Evolutionary conservation across 805 yeast species (phyloP).

Genomic region (Ogataea trehaloabstinens): DNA sequence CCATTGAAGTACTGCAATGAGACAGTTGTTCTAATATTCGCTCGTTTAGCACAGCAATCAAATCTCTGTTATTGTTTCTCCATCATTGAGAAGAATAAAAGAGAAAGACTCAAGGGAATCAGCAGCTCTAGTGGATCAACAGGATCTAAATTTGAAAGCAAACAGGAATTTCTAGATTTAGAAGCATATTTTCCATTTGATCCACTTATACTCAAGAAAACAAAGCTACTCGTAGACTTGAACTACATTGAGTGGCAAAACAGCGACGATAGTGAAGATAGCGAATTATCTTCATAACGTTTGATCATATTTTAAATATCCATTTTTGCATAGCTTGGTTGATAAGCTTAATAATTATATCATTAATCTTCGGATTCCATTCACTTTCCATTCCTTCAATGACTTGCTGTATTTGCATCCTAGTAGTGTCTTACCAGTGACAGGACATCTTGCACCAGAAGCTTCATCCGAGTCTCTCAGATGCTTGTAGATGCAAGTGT

Average conservation of each 20-base stretch:
- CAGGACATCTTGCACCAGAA: slow-evolving; percentile 77
- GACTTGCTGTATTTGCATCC: slow-evolving; percentile 67
- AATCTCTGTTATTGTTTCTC: slow-evolving; percentile 92
- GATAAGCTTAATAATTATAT: slow-evolving; percentile 34
- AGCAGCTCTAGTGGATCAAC: slow-evolving; percentile 17
- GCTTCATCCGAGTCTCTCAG: slow-evolving; percentile 46
- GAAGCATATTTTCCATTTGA: slow-evolving; percentile 98
- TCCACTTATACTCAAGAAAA: slow-evolving; percentile 71
- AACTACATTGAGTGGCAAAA: slow-evolving; percentile 83
- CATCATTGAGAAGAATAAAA: slow-evolving; percentile 84
- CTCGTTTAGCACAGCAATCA: slow-evolving; percentile 84
- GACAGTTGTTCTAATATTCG: slow-evolving; percentile 90
- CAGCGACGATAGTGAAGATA: slow-evolving; percentile 49
- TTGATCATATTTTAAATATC: not conserved
- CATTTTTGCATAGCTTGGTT: not conserved
- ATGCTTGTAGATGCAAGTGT: slow-evolving; percentile 74
- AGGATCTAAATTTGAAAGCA: slow-evolving; percentile 34
- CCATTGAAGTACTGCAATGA: slow-evolving; percentile 92
- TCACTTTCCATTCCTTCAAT: slow-evolving; percentile 64
- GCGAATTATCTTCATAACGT: slow-evolving; percentile 13
- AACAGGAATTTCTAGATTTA: slow-evolving; percentile 81
- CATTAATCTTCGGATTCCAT: slow-evolving; percentile 73
- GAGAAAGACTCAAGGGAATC: slow-evolving; percentile 56
- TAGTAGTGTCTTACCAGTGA: slow-evolving; percentile 67
- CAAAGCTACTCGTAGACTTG: slow-evolving; percentile 52